Evolutionary conservation across 352 stramenopile species (phyloP).

Genomic region (Pseudoperonospora humuli): DNA sequence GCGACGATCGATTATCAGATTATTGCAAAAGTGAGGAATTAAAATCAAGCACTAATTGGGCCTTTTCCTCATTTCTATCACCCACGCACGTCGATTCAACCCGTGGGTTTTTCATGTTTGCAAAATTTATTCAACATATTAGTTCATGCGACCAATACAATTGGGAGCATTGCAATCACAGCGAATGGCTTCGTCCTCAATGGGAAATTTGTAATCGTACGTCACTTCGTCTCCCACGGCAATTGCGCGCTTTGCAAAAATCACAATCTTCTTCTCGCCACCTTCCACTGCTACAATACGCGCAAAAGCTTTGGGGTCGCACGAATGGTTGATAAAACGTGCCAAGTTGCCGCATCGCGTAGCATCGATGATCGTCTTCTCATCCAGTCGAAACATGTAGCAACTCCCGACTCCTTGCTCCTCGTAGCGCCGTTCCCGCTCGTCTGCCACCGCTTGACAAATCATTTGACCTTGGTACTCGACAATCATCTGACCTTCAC

Average conservation of each 20-base stretch:
- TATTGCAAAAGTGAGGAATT: background rate
- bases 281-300: conserved; percentile 80
- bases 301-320: conserved; percentile 91
- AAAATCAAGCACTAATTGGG: background rate
- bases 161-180: conserved; percentile 91
- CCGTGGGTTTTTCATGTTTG: too few relatives aligned
- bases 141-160: conserved; percentile 94
- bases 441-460: conserved; percentile 86
- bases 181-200: conserved; percentile 91
- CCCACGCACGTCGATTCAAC: too few relatives aligned
- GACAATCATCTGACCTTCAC: conserved; percentile 93
- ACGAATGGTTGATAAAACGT: conserved; percentile 97
- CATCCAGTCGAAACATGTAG: conserved; percentile 96
- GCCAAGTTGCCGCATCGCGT: conserved; percentile 90
- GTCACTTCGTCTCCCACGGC: conserved; percentile 90
- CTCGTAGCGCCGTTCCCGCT: conserved; percentile 91
- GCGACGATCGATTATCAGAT: background rate
- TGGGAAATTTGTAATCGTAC: conserved; percentile 97
- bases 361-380: conserved; percentile 92
- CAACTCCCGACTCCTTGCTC: conserved; percentile 90
- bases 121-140: too few relatives aligned
- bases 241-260: conserved; percentile 90
- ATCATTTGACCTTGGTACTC: conserved; percentile 95
- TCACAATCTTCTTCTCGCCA: conserved; percentile 94
- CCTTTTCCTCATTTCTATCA: too few relatives aligned